These are phyloP conservation scores for Eimeria zaria DNA, from an alignment of 169 alveolate species.

Conservation along the genomic window DNA sequence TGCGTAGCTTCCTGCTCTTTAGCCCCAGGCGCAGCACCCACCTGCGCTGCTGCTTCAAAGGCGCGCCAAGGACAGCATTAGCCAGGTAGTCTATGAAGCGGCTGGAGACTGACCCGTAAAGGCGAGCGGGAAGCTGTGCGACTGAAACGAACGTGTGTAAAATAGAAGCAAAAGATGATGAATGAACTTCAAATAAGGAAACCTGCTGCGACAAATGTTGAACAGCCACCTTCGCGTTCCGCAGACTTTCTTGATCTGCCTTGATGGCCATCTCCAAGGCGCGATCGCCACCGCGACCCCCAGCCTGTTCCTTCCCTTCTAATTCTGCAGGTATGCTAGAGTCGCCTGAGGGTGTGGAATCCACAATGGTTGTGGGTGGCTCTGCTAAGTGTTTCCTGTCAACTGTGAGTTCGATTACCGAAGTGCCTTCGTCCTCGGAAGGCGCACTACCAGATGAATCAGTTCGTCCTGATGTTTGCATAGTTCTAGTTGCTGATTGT, in stretches of 20 bases:
- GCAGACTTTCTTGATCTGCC: conserved; percentile 9
- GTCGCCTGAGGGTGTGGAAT: background rate
- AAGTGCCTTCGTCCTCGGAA: background rate
- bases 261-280: background rate
- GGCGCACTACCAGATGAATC: background rate
- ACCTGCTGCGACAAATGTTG: conserved; percentile 19
- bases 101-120: background rate
- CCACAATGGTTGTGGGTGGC: background rate
- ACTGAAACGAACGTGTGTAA: conserved; percentile 37
- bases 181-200: conserved; percentile 36
- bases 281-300: background rate
- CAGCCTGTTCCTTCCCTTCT: background rate
- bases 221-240: conserved; percentile 39
- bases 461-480: background rate
- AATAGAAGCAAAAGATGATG: conserved; percentile 5
- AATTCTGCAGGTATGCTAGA: background rate
- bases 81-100: conserved; percentile 24
- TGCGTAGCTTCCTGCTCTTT: background rate
- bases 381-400: background rate
- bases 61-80: conserved; percentile 21
- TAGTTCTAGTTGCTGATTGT: background rate
- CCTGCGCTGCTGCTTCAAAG: background rate
- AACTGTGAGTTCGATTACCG: conserved; percentile 7
- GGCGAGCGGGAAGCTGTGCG: conserved; percentile 62
- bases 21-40: background rate